A percentile compares a stretch with the other conserved stretches of the same genome.
phyloP scores from a whole-genome alignment of 306 rosid genomes.

The Prunus mongolica region DNA sequence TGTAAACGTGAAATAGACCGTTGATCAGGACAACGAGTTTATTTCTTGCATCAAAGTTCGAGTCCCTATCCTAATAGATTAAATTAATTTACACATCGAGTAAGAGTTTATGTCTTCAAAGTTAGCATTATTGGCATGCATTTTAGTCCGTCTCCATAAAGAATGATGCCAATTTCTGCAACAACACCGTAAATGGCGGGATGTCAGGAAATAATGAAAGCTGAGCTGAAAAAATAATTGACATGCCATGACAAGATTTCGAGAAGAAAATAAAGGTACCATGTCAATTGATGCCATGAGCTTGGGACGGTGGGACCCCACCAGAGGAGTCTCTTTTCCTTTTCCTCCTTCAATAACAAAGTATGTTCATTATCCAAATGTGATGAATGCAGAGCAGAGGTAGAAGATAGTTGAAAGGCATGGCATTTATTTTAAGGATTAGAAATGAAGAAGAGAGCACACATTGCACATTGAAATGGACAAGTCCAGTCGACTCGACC shows the following conservation, averaged over 20 bases:
- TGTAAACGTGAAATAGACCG: too few species aligned
- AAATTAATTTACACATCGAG: too few species aligned
- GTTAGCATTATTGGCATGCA: too few species aligned
- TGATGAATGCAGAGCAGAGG: too few species aligned
- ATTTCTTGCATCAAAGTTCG: fast-evolving
- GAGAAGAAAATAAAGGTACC: neutral
- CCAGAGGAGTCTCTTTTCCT: neutral
- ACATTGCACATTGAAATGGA: too few species aligned
- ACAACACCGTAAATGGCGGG: slow-evolving; percentile 7
- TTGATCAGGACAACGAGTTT: too few species aligned
- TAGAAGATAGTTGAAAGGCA: too few species aligned
- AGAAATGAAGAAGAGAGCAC: too few species aligned
- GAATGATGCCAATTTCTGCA: neutral
- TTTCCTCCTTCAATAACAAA: neutral
- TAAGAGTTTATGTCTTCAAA: too few species aligned
- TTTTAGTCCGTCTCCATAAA: neutral
- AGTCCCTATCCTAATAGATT: fast-evolving
- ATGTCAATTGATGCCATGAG: neutral
- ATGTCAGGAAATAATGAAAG: neutral
- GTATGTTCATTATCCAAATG: neutral
- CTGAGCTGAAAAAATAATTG: neutral
- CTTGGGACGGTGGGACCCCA: neutral
- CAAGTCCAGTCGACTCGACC: too few species aligned
- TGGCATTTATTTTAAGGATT: too few species aligned
- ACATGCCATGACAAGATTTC: neutral